These are phyloP conservation scores for Fusarium solani-melongenae DNA, from an alignment of 2,329 filamentous ascomycete species.

Conservation along the genomic window DNA sequence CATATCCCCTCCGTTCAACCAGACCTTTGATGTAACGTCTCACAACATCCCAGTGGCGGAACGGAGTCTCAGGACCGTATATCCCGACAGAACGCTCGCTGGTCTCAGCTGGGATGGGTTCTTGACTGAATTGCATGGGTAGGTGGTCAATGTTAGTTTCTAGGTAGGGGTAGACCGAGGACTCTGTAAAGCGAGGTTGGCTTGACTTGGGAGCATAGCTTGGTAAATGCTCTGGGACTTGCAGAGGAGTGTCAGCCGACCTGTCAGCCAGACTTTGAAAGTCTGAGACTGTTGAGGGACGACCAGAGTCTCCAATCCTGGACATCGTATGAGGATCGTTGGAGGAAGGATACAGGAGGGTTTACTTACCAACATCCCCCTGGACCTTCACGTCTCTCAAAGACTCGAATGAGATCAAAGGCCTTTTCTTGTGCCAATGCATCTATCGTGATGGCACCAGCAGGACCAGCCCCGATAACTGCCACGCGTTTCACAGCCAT, in stretches of 20 bases:
- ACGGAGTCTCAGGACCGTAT: conserved; percentile 69
- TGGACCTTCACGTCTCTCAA: conserved; percentile 67
- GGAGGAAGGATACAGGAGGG: rapidly evolving
- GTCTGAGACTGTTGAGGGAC: conserved; percentile 55
- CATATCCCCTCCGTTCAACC: conserved; percentile 63
- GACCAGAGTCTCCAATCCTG: conserved; percentile 55
- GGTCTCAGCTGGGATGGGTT: conserved; percentile 59
- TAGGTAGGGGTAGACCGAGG: conserved; percentile 69
- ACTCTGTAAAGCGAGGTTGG: conserved; percentile 64
- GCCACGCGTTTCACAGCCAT: conserved; percentile 55
- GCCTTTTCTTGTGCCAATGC: conserved; percentile 66
- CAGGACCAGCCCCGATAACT: conserved; percentile 70
- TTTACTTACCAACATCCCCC: conserved; percentile 68
- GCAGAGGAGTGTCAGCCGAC: conserved; percentile 59
- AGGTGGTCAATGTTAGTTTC: conserved; percentile 71
- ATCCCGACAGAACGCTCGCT: conserved; percentile 44
- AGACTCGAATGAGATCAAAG: conserved; percentile 69
- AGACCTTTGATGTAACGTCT: conserved; percentile 65
- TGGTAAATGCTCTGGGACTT: conserved; percentile 60
- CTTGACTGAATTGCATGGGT: conserved; percentile 70
- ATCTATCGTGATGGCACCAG: conserved; percentile 69
- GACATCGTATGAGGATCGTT: not conserved
- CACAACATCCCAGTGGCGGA: conserved; percentile 69
- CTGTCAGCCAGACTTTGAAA: conserved; percentile 59
- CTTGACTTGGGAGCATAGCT: conserved; percentile 53